Base-by-base conservation (phyloP, 2,329 filamentous ascomycete genomes). In the Sporothrix euskadiensis region DNA sequence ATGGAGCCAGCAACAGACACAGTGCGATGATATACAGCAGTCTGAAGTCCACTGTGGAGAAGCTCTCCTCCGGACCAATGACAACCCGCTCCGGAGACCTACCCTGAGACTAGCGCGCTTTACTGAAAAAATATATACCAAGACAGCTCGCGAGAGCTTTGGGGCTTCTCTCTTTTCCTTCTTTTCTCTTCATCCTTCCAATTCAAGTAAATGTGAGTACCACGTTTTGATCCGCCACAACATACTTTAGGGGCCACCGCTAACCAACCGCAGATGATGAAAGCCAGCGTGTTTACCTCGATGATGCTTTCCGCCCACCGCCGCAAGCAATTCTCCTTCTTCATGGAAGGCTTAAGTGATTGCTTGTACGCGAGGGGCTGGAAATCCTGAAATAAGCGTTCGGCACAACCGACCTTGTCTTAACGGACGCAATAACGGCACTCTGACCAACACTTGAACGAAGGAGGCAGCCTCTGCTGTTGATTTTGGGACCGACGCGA, bases 401-500 rank as follows among this genome's bases (percentile, higher is more conserved):
- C 94, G 95, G 93, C 96, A 98, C 95, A 97, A 88, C 84, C 82
- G 88, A 90, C 92, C 95, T 98, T 98, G 94, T 98, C 97, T 93
- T 88, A 85, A 88, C 94, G 95, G 90, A 97, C 95, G 96, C 94
- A 89, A 93, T 91, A 92, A 91, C 92, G 94, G 91, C 97, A 92
- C 93, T 98, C 95, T 98, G 95, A 98, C 83, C 83, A 78, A 78
- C 76, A 84, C 73, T 74, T 71, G 69, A 83, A 85, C 78, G 79
- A 79, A 57, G 76, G 75, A 57, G 12, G 39, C 35, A 56, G 44
- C 47, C n/a, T 66, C 22, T 66, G 65, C 44, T 70, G 30, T 30
- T 9, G 35, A 16, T 44, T 47, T 52, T 22, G 65, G 30, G 35
- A 14, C n/a, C 14, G 35, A 44, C 35, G 10, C 8, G 30, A 61